Percentiles rank a stretch among this genome's conserved stretches.
phyloP scores from a whole-genome alignment of 768 basidiomycete genomes.

The Bullera alba region DNA sequence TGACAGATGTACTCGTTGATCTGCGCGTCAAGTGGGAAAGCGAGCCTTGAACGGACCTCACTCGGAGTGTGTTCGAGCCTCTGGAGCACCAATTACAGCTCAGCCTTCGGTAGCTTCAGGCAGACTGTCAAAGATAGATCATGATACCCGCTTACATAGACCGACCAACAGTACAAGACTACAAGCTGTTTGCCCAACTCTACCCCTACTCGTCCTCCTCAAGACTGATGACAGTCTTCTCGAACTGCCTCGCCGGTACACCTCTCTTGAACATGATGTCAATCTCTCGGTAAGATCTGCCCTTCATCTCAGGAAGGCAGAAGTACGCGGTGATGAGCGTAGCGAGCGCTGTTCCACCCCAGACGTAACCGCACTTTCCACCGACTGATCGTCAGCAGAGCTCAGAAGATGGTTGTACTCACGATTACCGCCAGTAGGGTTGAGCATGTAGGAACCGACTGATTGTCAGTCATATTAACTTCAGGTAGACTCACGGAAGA shows the following conservation, averaged over 20 bases:
- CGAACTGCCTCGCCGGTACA: constrained; percentile 36
- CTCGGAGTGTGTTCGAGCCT: too few relatives aligned
- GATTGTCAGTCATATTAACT: not conserved
- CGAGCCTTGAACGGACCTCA: too few relatives aligned
- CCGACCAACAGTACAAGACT: too few relatives aligned
- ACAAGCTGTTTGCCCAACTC: too few relatives aligned
- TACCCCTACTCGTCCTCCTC: constrained; percentile 32
- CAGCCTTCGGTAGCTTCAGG: too few relatives aligned
- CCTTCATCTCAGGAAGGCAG: constrained; percentile 41
- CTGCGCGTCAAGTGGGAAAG: too few relatives aligned
- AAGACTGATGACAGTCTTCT: constrained; percentile 22
- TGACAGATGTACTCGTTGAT: too few relatives aligned
- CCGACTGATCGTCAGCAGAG: constrained; percentile 10
- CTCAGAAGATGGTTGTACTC: not conserved
- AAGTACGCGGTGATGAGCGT: constrained; percentile 30
- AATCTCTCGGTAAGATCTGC: constrained; percentile 41
- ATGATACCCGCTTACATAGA: too few relatives aligned
- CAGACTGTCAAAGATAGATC: too few relatives aligned
- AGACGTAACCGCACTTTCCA: constrained; percentile 37
- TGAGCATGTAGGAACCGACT: constrained; percentile 35
- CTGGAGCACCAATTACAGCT: too few relatives aligned
- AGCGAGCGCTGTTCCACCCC: constrained; percentile 24
- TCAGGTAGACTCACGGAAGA: constrained; percentile 16
- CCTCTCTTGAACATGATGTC: constrained; percentile 44
- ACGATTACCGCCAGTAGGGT: constrained; percentile 31